phyloP scores from a whole-genome alignment of 2,329 filamentous ascomycete genomes.

The Penicillium sumatraense region DNA sequence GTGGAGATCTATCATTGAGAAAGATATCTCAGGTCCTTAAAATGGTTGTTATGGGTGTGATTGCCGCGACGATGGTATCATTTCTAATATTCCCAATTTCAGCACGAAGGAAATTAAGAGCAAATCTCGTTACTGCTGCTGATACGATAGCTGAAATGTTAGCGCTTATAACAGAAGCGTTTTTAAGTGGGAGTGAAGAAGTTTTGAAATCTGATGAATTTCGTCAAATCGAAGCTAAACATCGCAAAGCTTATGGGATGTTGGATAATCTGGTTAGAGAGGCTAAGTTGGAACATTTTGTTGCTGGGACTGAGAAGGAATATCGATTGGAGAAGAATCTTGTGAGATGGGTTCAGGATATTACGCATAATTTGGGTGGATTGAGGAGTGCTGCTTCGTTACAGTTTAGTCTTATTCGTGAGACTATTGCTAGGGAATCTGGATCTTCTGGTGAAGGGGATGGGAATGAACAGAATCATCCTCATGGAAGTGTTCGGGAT shows the following conservation, averaged over 20 bases:
- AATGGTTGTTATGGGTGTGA: slow-evolving; percentile 79
- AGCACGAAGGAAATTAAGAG: slow-evolving; percentile 72
- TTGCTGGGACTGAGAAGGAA: slow-evolving; percentile 76
- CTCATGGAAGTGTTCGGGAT: slow-evolving; percentile 7
- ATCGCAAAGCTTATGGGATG: slow-evolving; percentile 68
- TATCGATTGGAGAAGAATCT: slow-evolving; percentile 79
- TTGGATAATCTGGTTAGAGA: slow-evolving; percentile 81
- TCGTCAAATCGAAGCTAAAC: slow-evolving; percentile 63
- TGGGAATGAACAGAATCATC: slow-evolving; percentile 19
- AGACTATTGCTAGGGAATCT: slow-evolving; percentile 47
- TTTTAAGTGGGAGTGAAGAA: slow-evolving; percentile 79
- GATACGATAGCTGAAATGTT: slow-evolving; percentile 80
- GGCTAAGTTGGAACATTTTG: slow-evolving; percentile 86
- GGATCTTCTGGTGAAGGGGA: too few species aligned
- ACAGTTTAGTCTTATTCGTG: slow-evolving; percentile 82
- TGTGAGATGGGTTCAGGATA: slow-evolving; percentile 79
- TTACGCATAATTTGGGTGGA: slow-evolving; percentile 88
- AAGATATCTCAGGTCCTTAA: slow-evolving; percentile 83
- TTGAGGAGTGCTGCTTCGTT: slow-evolving; percentile 86
- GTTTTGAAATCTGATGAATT: slow-evolving; percentile 73
- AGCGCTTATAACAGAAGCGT: slow-evolving; percentile 78
- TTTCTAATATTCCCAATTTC: slow-evolving; percentile 78
- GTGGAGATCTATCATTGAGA: slow-evolving; percentile 76
- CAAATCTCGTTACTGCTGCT: slow-evolving; percentile 74
- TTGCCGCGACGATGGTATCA: slow-evolving; percentile 73